Conservation (phyloP, 192 early-diverging fungal genomes). For the Linnemannia hyalina region DNA sequence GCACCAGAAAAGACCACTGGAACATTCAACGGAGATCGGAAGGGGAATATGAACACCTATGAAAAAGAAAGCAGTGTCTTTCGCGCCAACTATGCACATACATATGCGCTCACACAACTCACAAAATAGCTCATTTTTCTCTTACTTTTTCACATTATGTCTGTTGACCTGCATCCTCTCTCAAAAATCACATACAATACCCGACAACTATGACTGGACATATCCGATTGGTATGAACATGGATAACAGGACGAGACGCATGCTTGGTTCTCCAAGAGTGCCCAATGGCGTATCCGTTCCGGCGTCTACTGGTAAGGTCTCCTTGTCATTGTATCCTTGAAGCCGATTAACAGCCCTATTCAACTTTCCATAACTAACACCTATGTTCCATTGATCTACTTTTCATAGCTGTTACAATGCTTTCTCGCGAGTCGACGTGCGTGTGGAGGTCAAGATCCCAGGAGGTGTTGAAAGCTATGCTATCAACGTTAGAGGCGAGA, state of each 20-base stretch:
- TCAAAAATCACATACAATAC: not conserved
- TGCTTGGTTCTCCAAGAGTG: conserved; percentile 75
- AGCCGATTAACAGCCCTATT: not conserved
- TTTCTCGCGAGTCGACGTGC: conserved; percentile 95
- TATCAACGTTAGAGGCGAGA: conserved; percentile 91
- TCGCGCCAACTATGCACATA: too few relatives aligned
- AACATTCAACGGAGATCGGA: too few relatives aligned
- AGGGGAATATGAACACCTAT: too few relatives aligned
- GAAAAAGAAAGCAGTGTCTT: not conserved
- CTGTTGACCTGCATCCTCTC: too few relatives aligned
- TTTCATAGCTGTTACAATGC: conserved; percentile 93
- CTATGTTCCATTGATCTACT: not conserved
- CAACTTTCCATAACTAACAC: not conserved
- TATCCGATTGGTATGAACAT: too few relatives aligned
- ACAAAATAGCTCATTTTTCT: too few relatives aligned
- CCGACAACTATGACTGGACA: not conserved
- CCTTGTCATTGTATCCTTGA: not conserved
- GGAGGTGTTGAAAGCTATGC: conserved; percentile 96
- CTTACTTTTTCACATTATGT: too few relatives aligned
- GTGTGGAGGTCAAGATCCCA: conserved; percentile 98
- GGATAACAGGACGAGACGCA: conserved; percentile 67
- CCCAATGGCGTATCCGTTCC: conserved; percentile 72
- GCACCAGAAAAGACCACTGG: not conserved
- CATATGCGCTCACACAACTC: too few relatives aligned
- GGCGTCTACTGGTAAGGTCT: conserved; percentile 71